These are phyloP conservation scores for Lichtheimia ramosa DNA, from an alignment of 371 early-diverging fungal genomes.

Conservation along the genomic window DNA sequence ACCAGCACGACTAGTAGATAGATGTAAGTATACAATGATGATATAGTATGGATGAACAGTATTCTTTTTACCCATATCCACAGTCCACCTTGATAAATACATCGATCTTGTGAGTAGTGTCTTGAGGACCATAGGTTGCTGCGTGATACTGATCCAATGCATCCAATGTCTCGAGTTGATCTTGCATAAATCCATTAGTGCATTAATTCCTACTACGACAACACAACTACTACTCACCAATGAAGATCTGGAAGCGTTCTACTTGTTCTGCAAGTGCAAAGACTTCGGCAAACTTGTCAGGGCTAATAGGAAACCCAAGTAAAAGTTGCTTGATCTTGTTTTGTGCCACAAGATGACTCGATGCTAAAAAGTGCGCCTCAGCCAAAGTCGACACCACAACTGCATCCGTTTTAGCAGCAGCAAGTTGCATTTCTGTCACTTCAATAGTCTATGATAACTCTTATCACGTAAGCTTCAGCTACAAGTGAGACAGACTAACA, in stretches of 20 bases:
- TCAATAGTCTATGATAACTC: conserved; percentile 30
- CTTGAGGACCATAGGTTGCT: conserved; percentile 5
- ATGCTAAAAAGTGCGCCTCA: conserved; percentile 36
- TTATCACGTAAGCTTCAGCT: background rate
- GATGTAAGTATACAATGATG: background rate
- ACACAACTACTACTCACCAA: conserved; percentile 20
- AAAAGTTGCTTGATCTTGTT: conserved; percentile 27
- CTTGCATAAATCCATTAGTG: conserved; percentile 10
- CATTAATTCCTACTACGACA: background rate
- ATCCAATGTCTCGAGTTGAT: conserved; percentile 34
- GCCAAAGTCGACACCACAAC: conserved; percentile 48
- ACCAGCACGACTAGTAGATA: conserved; percentile 37
- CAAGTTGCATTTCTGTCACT: conserved; percentile 36
- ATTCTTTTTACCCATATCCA: conserved; percentile 48
- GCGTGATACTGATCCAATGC: conserved; percentile 30
- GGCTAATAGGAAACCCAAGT: conserved; percentile 41
- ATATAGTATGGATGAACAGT: no score
- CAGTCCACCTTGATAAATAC: conserved; percentile 44
- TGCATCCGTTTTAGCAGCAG: conserved; percentile 29
- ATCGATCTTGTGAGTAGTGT: conserved; percentile 11
- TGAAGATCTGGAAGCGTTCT: conserved; percentile 33
- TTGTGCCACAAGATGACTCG: conserved; percentile 22
- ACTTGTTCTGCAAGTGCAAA: conserved; percentile 24
- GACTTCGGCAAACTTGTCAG: conserved; percentile 36
- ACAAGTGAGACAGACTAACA: background rate